Conservation (phyloP, 2,329 filamentous ascomycete genomes). For the Verticillium dahliae region DNA sequence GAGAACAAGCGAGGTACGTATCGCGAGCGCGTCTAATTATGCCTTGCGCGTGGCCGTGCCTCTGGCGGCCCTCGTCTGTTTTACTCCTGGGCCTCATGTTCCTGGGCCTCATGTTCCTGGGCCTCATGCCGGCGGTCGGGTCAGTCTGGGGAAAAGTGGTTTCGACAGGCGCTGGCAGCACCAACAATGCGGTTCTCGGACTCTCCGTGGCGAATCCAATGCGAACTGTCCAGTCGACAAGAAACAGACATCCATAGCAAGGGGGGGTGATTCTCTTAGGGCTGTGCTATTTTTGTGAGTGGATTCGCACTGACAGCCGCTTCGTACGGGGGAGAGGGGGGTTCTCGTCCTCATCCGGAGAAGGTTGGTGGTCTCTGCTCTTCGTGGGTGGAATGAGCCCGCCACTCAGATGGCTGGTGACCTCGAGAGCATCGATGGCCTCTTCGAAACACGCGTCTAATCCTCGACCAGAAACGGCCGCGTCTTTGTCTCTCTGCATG, state of each 20-base stretch:
- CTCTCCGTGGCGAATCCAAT: background rate
- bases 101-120: background rate
- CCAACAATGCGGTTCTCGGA: background rate
- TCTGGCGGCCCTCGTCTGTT: background rate
- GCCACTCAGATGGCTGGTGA: background rate
- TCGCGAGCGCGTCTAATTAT: background rate
- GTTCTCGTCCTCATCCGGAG: background rate
- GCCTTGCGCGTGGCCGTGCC: background rate
- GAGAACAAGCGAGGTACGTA: background rate
- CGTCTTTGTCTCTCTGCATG: background rate
- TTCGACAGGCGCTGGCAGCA: background rate
- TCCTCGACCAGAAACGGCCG: background rate
- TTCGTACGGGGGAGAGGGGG: background rate
- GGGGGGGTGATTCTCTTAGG: background rate
- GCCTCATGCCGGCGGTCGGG: background rate
- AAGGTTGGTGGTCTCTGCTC: background rate
- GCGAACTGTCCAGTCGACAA: background rate
- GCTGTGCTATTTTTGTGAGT: background rate
- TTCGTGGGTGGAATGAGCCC: background rate
- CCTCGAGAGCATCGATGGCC: background rate
- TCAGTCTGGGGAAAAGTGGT: background rate
- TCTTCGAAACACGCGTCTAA: background rate
- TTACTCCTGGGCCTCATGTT: too few relatives aligned
- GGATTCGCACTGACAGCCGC: background rate
- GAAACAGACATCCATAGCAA: background rate